Percentiles rank a stretch among this genome's conserved stretches.
Evolutionary conservation across 139 green algal species (phyloP).

Genomic region (Tetradesmus lagerheimii): DNA sequence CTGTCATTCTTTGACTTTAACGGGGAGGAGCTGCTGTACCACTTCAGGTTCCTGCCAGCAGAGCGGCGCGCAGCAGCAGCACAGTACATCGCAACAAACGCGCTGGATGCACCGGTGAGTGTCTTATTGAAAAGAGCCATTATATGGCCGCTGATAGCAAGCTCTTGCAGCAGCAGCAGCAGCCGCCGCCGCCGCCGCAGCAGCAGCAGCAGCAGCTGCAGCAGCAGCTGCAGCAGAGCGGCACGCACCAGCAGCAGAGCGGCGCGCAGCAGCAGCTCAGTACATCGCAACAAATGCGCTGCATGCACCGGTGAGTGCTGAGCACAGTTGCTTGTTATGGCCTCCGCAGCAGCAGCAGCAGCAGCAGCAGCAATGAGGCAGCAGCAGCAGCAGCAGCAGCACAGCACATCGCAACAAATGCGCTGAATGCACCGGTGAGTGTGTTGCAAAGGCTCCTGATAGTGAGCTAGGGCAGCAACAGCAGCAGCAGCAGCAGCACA

Average conservation of each 20-base stretch:
- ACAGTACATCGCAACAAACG: constrained; percentile 67
- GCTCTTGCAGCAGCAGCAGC: background rate
- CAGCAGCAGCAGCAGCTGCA: background rate
- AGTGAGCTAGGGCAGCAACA: background rate
- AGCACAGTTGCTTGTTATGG: too few species aligned
- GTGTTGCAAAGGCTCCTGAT: too few species aligned
- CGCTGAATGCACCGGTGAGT: background rate
- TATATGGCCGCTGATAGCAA: background rate
- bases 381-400: background rate
- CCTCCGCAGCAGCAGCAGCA: background rate
- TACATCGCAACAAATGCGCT: too few species aligned
- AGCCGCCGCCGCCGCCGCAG: too few species aligned
- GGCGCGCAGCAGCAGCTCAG: too few species aligned
- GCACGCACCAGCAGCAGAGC: too few species aligned
- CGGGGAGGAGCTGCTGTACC: constrained; percentile 72
- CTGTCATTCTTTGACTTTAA: constrained; percentile 68
- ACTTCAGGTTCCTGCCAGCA: constrained; percentile 76
- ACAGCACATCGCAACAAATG: background rate
- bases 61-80: constrained; percentile 62
- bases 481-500: background rate
- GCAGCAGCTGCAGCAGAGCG: too few species aligned
- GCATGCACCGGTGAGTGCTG: too few species aligned
- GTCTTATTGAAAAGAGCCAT: background rate
- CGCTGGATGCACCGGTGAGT: constrained; percentile 56
- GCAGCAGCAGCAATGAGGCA: background rate